phyloP scores from a whole-genome alignment of 2,329 filamentous ascomycete genomes.

The Furcasterigmium furcatum region DNA sequence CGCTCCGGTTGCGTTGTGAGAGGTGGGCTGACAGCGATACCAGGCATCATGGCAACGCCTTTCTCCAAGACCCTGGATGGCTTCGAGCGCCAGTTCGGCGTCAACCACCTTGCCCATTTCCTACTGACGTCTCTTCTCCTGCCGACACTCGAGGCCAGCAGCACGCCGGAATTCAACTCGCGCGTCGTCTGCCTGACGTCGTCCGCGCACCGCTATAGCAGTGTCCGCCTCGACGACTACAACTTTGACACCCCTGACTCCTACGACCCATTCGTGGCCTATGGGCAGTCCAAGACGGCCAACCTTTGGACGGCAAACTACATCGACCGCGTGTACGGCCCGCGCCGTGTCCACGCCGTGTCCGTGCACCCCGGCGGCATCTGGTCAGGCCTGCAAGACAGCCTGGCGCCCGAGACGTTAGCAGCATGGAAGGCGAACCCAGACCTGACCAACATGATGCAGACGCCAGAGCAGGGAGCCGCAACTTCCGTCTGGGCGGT shows the following conservation, averaged over 20 bases:
- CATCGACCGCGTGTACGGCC: conserved; percentile 40
- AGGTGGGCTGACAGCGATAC: no score
- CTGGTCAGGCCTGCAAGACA: conserved; percentile 7
- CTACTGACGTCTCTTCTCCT: conserved; percentile 48
- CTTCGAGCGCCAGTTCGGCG: conserved; percentile 41
- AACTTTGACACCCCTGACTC: conserved; percentile 12
- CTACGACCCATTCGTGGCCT: conserved; percentile 20
- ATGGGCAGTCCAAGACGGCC: conserved; percentile 41
- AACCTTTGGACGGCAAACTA: conserved; percentile 43
- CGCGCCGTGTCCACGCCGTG: conserved; percentile 33
- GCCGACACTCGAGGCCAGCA: conserved; percentile 32
- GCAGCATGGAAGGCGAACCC: not conserved
- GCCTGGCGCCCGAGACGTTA: conserved; percentile 7
- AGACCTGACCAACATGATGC: conserved; percentile 1
- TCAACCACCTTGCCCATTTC: conserved; percentile 52
- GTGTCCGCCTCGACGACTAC: conserved; percentile 22
- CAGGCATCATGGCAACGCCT: conserved; percentile 12
- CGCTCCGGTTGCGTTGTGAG: no score
- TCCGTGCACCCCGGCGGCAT: conserved; percentile 42
- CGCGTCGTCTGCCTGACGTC: conserved; percentile 44
- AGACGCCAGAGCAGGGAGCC: conserved; percentile 35
- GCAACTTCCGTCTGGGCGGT: conserved; percentile 44
- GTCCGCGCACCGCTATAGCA: conserved; percentile 32
- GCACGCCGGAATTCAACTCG: no score
- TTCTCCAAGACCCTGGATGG: conserved; percentile 15